Base-by-base conservation (phyloP, 2,329 filamentous ascomycete genomes). In the Fusarium bulbicola region DNA sequence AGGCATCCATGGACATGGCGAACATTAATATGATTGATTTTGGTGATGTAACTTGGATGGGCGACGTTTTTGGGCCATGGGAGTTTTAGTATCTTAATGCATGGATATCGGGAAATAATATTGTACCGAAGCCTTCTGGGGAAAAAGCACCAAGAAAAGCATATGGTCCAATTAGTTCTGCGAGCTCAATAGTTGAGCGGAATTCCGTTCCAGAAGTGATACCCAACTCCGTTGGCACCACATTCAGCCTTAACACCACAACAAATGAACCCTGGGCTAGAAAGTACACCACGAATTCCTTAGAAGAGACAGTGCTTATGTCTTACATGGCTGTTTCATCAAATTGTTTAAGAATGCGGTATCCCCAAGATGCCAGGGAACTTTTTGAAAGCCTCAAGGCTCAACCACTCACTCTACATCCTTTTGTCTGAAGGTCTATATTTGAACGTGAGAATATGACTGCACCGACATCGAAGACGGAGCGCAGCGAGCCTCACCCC, bases 21-120 rank as follows among this genome's bases (percentile, higher is more conserved):
- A 78, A 72, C 30, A 59, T 71, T n/a, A 76, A 73, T 12, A 72
- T 74, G 30, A 72, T 80, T 50, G 81, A 83, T 59, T 79, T 82
- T 49, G 76, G 74, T 12, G 81, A 83, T 66, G 69, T 82, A 53
- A 72, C 77, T 24, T 83, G 81, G 81, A 82, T 83, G 80, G 77
- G 79, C 21, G 81, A 83, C 45, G 77, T 82, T 10, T 82, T 83
- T 73, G 80, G 80, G 3, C 79, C 81, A 9, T 82, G 81, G 81
- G 81, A 82, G 24, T 79, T 80, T 45, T 81, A 66, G 73, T 26
- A 49, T 16, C 46, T 40, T 37, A n/a, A 34, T 11, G n/a, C 18
- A 30, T 40, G 36, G 26, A 49, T 34, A 40, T 9, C 49, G 62
- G 56, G 28, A 16, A 30, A 26, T 62, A 12, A 52, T 24, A 42